Base-by-base conservation (phyloP, 805 yeast genomes). In the Cephaloascus albidus region DNA sequence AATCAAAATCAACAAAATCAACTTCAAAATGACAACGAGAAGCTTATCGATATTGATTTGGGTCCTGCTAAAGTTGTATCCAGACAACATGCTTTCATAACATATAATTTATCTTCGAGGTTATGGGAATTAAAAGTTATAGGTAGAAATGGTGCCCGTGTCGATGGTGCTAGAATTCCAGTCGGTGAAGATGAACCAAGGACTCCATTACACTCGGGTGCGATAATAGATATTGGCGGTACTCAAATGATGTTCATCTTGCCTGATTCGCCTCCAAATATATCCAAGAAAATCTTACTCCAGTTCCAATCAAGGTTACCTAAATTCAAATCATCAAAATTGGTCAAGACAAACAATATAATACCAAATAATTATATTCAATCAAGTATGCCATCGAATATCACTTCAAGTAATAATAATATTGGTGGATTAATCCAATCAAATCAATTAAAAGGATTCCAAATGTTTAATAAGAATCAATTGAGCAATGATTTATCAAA, bases 11-110 rank as follows among this genome's bases (percentile, higher is more conserved):
- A 20, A 35, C 48, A 31, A 18, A 40, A 15, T 26, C 31, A 15
- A 17, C n/a, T 12, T 32, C 45, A 20, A 42, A 49, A 31, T 3
- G 6, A 43, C 16, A n/a, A 38, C 12, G 28, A 23, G 10, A 23
- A 23, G 12, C 28, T 23, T 8, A 77, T 80, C 31, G 88, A 88
- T 52, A 90, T 90, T 37, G 98, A 93, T 59, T 65, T 93, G 51
- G 97, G 97, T 2, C 98, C 98, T 1, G 90, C 96, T 10, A 90
- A 90, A 59, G 95, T 93, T n/a, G 97, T 93, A 3, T 81, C 93
- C 18, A 76, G 99, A 46, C 79, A 74, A 48, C 98, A 93, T 57
- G 97, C 97, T 0, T 60, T 74, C 15, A 88, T 93, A 40, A 74
- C 76, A 38, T 93, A 85, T 59, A 86, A 89, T 56, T 63, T 80